Evolutionary conservation across 768 basidiomycete species (phyloP), one percentile per base, ranked within the genome.

Genomic region (Plicaturopsis crispa): DNA sequence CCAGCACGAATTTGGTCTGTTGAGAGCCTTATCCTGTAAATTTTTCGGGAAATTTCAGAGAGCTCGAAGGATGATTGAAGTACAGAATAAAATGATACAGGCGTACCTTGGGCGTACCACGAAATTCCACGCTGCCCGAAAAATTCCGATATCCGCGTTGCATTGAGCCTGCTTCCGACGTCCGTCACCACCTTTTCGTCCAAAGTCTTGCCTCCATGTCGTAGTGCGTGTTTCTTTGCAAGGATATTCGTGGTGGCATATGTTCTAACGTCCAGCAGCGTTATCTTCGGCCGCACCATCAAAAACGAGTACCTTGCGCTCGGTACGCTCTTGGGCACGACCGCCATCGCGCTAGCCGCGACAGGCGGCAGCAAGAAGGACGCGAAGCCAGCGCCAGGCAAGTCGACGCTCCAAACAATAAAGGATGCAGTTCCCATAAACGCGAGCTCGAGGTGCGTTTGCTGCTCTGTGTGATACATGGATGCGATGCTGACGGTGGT

Each of bases 271-370:
- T 16, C 41, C n/a, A 5, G 30, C 53, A 89, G 87, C 72, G 66
- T 72, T 45, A 80, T 90, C 53, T 55, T 86, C 45, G 87, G 87
- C 58, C 84, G 86, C 48, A 73, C 72, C 55, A 70, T 90, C 53
- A 85, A 83, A 68, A 82, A 78, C 55, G 84, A 89, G 66, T 78
- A 85, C 67, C 72, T 90, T 47, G 73, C 80, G 16, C 69, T 89
- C 39, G 78, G 73, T 39, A 77, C 79, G 26, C 72, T 90, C 40
- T 61, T 69, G 33, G 60, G 65, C 36, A 64, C 75, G 35, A 76
- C 75, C 42, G 73, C 74, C 39, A 59, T 71, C 40, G 69, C 72
- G 24, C 67, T 67, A 48, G 69, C 71, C 37, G 66, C 75, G 28
- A 66, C 69, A 40, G 66, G 73, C 35, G 76, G 81, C 23, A 73